phyloP scores from a whole-genome alignment of 1,284 basidiomycete species.

The Rhodotorula sp. region DNA sequence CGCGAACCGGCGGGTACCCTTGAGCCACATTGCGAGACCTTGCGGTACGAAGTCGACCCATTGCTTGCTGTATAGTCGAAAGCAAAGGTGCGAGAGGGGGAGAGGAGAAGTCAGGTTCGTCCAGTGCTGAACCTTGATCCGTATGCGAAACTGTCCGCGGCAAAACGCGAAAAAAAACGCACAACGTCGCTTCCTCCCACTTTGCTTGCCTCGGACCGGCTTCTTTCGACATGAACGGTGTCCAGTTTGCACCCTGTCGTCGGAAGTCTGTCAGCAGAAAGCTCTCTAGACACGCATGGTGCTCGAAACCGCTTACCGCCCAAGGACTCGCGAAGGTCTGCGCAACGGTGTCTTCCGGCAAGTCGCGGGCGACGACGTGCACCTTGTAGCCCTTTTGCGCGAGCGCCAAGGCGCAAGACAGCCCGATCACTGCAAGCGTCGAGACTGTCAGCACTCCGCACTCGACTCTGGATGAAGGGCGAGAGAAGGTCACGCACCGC shows the following conservation, averaged over 20 bases:
- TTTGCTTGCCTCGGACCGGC: slow-evolving; percentile 17
- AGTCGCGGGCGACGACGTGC: slow-evolving; percentile 63
- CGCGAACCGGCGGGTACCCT: slow-evolving; percentile 24
- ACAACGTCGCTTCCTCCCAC: slow-evolving; percentile 33
- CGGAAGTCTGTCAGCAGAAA: not conserved
- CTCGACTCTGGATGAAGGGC: not conserved
- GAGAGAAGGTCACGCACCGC: slow-evolving; percentile 10
- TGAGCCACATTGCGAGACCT: slow-evolving; percentile 55
- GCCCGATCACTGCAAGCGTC: slow-evolving; percentile 51
- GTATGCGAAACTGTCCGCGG: no score
- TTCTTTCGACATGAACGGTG: slow-evolving; percentile 53
- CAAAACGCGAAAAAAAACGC: not conserved
- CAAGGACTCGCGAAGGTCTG: slow-evolving; percentile 67
- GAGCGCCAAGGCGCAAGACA: slow-evolving; percentile 53
- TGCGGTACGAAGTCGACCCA: slow-evolving; percentile 57
- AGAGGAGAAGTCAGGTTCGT: no score
- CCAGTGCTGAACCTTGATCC: no score
- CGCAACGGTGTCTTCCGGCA: slow-evolving; percentile 62
- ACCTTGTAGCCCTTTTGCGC: slow-evolving; percentile 55
- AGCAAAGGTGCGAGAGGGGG: not conserved
- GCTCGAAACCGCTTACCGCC: slow-evolving; percentile 56
- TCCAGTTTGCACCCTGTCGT: slow-evolving; percentile 64
- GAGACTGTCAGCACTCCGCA: not conserved
- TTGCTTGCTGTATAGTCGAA: slow-evolving; percentile 51
- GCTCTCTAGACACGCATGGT: not conserved